Conservation (phyloP, 331 rosid genomes). For the Rhamnella rubrinervis region DNA sequence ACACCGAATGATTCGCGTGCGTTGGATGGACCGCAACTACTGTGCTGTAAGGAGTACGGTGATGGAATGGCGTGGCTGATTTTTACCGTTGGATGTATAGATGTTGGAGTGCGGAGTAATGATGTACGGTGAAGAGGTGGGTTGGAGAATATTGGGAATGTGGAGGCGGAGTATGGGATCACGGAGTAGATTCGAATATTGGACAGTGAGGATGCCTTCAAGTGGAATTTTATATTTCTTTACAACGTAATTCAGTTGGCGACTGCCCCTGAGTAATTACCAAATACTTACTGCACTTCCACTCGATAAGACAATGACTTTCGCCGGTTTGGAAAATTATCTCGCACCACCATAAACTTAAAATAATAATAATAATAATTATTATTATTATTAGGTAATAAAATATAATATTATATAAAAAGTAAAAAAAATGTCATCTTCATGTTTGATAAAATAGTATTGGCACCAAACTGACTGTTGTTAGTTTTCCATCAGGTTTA, state of each 20-base stretch:
- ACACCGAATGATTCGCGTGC: background rate
- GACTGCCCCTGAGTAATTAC: background rate
- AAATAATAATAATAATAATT: too few species aligned
- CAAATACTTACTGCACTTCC: too few species aligned
- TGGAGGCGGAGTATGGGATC: background rate
- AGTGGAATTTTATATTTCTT: background rate
- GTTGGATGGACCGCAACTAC: background rate
- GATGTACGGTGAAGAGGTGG: constrained; percentile 17
- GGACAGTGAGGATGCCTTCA: constrained; percentile 6
- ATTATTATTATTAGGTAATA: too few species aligned
- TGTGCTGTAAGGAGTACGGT: background rate
- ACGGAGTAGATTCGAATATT: constrained; percentile 37
- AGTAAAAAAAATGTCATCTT: too few species aligned
- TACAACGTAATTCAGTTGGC: background rate
- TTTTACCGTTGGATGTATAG: background rate
- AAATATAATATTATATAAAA: too few species aligned
- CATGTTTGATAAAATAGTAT: too few species aligned
- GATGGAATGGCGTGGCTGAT: background rate
- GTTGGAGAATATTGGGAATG: background rate
- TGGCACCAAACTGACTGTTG: too few species aligned
- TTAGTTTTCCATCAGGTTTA: too few species aligned
- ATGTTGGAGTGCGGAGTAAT: background rate
- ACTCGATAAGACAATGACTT: too few species aligned
- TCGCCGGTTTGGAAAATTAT: too few species aligned
- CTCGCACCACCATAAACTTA: too few species aligned